Base-by-base conservation (phyloP, 2,329 filamentous ascomycete species). In the Ilyonectria destructans region DNA sequence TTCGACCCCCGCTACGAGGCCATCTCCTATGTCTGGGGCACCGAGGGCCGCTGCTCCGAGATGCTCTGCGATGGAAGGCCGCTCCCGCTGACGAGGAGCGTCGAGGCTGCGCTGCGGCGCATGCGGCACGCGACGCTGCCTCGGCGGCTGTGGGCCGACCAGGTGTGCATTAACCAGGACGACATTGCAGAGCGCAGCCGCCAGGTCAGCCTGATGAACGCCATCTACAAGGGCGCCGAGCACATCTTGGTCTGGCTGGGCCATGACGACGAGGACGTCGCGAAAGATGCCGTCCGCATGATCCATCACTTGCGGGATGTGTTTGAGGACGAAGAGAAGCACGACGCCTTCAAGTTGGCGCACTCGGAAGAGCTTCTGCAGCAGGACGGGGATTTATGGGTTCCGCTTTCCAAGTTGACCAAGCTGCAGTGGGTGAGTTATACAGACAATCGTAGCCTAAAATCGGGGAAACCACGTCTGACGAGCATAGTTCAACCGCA, bases 131-230 rank as follows among this genome's bases (percentile, higher is more conserved):
- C 72, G 19, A 72, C 72, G 13, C 29, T 37, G 23, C 68, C 70
- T 33, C 75, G 79, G 3, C 69, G 80, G 33, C 71, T 83, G 7
- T 83, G 81, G 81, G 78, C 82, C 3, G 82, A 83, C 43, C 81
- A 83, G 70, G 72, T 83, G 48, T 83, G 82, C 69, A 82, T 83
- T 62, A 82, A 83, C 62, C 82, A 83, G 65, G 74, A 75, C 3
- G 78, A 83, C 51, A 70, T 79, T 17, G 68, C 64, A 3, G 81
- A 83, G 67, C 76, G 80, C 46, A 78, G 77, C 56, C 71, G 72
- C 6, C 81, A 83, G 74, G 80, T 83, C n/a, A 71, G 71, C 35
- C 63, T 83, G 17, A 83, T 83, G 82, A 79, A 80, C 52, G 70
- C 73, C 10, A 78, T 83, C 9, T 83, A 81, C 63, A 75, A 77